A percentile compares a stretch with the other conserved stretches of the same genome.
These are phyloP conservation scores for Metroxylon sagu DNA, from an alignment of 176 grass and related monocot species.

Conservation along the genomic window DNA sequence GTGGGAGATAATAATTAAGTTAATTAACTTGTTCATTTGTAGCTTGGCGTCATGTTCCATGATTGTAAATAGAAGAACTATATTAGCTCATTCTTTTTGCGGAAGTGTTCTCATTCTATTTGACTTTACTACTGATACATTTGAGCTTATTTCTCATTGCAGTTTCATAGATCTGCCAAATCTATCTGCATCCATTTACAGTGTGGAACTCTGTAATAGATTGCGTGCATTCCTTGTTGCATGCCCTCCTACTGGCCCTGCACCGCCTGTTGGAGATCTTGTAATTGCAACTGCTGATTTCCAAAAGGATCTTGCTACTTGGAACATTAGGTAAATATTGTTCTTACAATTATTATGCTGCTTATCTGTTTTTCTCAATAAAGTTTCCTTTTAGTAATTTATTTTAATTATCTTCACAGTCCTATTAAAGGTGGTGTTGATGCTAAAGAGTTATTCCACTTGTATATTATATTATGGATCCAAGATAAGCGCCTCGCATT, in stretches of 20 bases:
- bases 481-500: constrained; percentile 79
- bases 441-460: constrained; percentile 96
- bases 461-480: constrained; percentile 98
- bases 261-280: constrained; percentile 82
- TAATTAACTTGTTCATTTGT: no score
- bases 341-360: background rate
- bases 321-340: constrained; percentile 78
- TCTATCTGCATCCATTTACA: constrained; percentile 76
- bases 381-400: background rate
- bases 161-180: constrained; percentile 91
- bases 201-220: constrained; percentile 74
- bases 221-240: constrained; percentile 78
- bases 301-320: constrained; percentile 83
- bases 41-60: no score
- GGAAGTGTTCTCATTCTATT: background rate
- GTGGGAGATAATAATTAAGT: no score
- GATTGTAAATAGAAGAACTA: no score
- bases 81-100: no score
- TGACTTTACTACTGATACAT: background rate
- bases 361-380: constrained; percentile 4
- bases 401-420: constrained; percentile 32
- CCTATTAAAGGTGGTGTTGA: constrained; percentile 77
- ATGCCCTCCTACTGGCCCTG: constrained; percentile 81
- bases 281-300: constrained; percentile 89
- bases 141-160: constrained; percentile 16